Conservation (phyloP, 345 rosid species). For the Citrus sp. region DNA sequence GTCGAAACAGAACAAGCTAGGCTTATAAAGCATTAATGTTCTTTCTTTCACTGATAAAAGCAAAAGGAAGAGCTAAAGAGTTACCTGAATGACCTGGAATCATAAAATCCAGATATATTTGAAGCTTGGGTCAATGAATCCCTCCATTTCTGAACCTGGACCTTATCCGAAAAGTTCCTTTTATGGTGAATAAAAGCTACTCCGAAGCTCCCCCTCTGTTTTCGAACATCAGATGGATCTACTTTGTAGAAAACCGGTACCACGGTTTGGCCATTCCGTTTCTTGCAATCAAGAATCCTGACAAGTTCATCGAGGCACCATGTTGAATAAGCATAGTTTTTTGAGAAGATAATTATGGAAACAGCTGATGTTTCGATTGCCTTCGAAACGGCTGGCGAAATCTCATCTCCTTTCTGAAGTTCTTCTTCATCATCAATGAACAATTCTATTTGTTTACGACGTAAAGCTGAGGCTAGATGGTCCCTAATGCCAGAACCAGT, state of each 20-base stretch:
- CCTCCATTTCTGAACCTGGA: not conserved
- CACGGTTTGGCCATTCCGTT: not conserved
- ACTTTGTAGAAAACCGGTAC: constrained; percentile 6
- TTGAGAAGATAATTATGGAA: not conserved
- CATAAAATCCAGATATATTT: not conserved
- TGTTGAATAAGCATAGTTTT: not conserved
- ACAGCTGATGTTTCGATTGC: not conserved
- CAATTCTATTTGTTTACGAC: not conserved
- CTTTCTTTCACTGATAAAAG: too few species aligned
- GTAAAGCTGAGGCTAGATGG: not conserved
- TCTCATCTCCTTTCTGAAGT: not conserved
- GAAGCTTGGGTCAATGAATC: not conserved
- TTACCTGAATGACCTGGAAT: not conserved
- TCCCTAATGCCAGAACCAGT: not conserved
- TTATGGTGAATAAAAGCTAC: not conserved
- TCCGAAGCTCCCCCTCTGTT: not conserved
- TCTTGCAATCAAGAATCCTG: not conserved
- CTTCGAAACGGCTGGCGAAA: not conserved
- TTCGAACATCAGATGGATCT: not conserved
- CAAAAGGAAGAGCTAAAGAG: not conserved
- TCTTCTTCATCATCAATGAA: not conserved
- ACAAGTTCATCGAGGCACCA: constrained; percentile 2
- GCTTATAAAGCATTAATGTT: too few species aligned
- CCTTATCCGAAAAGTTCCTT: not conserved
- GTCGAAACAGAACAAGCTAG: too few species aligned